Evolutionary conservation across 495 filamentous ascomycete species (phyloP).

Genomic region (Pseudoneurospora amorphoporcata): DNA sequence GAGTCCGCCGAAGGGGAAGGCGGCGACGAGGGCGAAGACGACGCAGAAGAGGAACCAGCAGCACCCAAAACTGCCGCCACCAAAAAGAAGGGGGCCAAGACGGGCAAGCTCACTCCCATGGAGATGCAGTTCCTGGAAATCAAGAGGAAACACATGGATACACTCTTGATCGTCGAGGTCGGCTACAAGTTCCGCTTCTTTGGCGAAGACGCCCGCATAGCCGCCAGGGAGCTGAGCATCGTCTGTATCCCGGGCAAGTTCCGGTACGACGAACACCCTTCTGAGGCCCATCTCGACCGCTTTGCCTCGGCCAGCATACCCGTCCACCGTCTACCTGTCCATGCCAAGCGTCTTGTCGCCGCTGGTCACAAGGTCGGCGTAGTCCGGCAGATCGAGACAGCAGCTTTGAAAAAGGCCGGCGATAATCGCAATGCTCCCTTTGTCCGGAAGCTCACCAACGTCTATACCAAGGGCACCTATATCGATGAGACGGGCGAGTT

Average conservation of each 20-base stretch:
- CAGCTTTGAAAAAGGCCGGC: slow-evolving; percentile 91
- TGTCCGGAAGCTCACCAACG: slow-evolving; percentile 81
- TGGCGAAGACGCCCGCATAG: slow-evolving; percentile 88
- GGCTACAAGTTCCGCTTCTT: slow-evolving; percentile 98
- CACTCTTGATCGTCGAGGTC: slow-evolving; percentile 81
- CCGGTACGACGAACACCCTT: slow-evolving; percentile 89
- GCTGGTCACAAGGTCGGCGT: slow-evolving; percentile 95
- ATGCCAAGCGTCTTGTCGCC: slow-evolving; percentile 85
- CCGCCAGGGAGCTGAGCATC: slow-evolving; percentile 85
- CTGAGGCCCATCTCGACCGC: slow-evolving; percentile 83
- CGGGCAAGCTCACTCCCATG: slow-evolving; percentile 85
- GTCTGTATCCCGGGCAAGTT: slow-evolving; percentile 96
- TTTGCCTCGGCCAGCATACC: slow-evolving; percentile 97
- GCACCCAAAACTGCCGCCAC: slow-evolving; percentile 29
- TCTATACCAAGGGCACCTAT: slow-evolving; percentile 98
- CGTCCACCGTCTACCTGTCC: slow-evolving; percentile 82
- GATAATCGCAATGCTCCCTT: slow-evolving; percentile 94
- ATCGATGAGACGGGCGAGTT: slow-evolving; percentile 88
- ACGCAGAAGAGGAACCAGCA: slow-evolving; percentile 42
- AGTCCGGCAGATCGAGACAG: slow-evolving; percentile 93
- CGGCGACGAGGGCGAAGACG: slow-evolving; percentile 31
- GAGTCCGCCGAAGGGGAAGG: slow-evolving; percentile 40
- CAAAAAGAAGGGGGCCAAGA: slow-evolving; percentile 63
- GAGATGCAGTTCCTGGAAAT: slow-evolving; percentile 90
- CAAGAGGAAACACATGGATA: slow-evolving; percentile 84